Conservation (phyloP, 176 grass and related monocot species). For the Aechmea fasciata region DNA sequence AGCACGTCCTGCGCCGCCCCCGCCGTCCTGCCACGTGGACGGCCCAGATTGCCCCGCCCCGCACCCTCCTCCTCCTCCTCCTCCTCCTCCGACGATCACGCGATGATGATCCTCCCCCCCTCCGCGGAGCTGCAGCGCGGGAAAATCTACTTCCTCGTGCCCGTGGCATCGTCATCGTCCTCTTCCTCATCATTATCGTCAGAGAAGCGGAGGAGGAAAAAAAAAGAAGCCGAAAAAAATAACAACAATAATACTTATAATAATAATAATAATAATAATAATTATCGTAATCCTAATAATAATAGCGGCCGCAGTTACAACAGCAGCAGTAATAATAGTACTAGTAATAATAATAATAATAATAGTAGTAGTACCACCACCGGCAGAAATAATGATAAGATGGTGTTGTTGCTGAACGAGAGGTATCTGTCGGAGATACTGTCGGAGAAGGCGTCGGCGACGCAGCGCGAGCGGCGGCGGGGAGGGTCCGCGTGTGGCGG, state of each 20-base stretch:
- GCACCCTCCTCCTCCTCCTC: background rate
- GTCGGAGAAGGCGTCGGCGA: constrained; percentile 62
- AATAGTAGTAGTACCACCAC: no score
- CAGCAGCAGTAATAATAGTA: no score
- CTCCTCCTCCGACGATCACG: background rate
- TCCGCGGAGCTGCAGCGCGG: constrained; percentile 83
- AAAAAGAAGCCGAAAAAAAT: constrained; percentile 35
- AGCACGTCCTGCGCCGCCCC: constrained; percentile 69
- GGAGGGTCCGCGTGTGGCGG: constrained; percentile 80
- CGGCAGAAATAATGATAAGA: constrained; percentile 31
- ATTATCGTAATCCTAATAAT: no score
- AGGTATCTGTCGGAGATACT: constrained; percentile 85
- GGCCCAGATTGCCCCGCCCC: constrained; percentile 34
- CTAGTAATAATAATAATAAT: no score
- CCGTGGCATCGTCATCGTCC: constrained; percentile 26
- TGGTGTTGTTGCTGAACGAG: constrained; percentile 66
- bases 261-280: no score
- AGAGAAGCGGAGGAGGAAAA: constrained; percentile 37
- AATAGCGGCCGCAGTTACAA: no score
- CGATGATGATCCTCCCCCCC: constrained; percentile 64
- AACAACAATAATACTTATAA: background rate
- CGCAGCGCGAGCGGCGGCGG: constrained; percentile 50
- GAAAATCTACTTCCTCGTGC: constrained; percentile 94
- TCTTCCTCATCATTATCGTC: constrained; percentile 17
- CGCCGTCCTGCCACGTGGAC: constrained; percentile 39